Base-by-base conservation (phyloP, 371 early-diverging fungal genomes). In the Mortierella sp. region DNA sequence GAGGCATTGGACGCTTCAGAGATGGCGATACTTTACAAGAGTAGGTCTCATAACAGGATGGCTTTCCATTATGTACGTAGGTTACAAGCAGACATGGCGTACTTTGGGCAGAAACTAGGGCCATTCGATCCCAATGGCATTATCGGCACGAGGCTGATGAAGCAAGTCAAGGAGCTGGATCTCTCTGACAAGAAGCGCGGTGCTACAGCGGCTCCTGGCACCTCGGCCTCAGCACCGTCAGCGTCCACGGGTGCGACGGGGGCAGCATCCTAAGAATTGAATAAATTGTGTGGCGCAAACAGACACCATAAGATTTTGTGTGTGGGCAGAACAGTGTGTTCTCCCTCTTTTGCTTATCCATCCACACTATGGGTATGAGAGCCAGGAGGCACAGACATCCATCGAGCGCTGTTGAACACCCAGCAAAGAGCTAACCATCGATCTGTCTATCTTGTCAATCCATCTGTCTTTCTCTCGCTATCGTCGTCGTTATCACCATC, bases 81-180 rank as follows among this genome's bases (percentile, higher is more conserved):
- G 43, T 38, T 74, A 21, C 76, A 74, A 31, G 76, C 76, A 9
- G 76, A 74, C 43, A 55, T 74, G 23, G 76, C 65, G 10, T 65
- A 74, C 24, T 74, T 59, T 53, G 65, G 76, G 4, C 60, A 64
- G 24, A 74, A 74, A 51, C 52, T 74, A 13, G 69, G 64, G 4
- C 69, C 64, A 18, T 18, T 74, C 34, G 76, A 74, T 48, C 59
- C 76, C 26, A 74, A 64, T 30, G 65, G 76, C 19, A 61, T 74
- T 34, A 61, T 74, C 47, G 76, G 76, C 10, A 26, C 65, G 18
- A 51, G 69, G 27, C 41, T 74, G 16, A 68, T 69, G 65, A 64
- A 65, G 54, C 76, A 64, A 24, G 69, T 74, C 54, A 74, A 74
- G 39, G 76, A 74, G 30, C 14, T 74, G 51, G 31, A 54, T 9